Percentiles rank a stretch among this genome's conserved stretches.
Conservation (phyloP, 2,329 filamentous ascomycete species). For the Xylaria sp. region DNA sequence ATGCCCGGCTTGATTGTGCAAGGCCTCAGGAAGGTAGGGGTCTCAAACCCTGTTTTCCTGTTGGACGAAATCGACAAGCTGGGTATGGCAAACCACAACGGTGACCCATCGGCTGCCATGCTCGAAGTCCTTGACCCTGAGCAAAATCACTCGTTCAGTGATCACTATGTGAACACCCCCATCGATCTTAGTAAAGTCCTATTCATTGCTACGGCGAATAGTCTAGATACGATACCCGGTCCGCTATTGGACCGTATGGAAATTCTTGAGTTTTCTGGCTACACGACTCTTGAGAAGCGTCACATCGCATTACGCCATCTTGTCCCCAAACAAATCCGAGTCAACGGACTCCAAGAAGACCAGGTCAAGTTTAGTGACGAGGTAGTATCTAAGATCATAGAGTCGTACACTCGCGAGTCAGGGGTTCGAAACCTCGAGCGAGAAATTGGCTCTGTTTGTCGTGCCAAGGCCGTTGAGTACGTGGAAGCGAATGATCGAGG, state of each 20-base stretch:
- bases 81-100: conserved; percentile 88
- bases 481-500: conserved; percentile 86
- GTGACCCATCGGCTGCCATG: conserved; percentile 97
- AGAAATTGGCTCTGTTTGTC: conserved; percentile 93
- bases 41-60: conserved; percentile 93
- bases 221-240: conserved; percentile 91
- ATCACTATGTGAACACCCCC: conserved; percentile 96
- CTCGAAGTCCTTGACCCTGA: conserved; percentile 97
- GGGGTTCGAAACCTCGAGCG: conserved; percentile 96
- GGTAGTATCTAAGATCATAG: conserved; percentile 94
- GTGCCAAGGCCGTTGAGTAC: conserved; percentile 93
- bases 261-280: conserved; percentile 90
- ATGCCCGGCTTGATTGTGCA: conserved; percentile 97
- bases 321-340: conserved; percentile 93
- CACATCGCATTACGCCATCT: conserved; percentile 93
- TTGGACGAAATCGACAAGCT: conserved; percentile 99
- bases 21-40: conserved; percentile 93
- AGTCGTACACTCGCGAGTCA: conserved; percentile 94
- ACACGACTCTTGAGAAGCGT: conserved; percentile 96
- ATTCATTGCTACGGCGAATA: conserved; percentile 97
- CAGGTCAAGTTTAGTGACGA: conserved; percentile 82
- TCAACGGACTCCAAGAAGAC: conserved; percentile 82
- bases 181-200: conserved; percentile 96
- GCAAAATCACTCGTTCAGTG: conserved; percentile 93
- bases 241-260: conserved; percentile 97